These are phyloP conservation scores for Aspergillus luchuensis DNA, from an alignment of 2,329 filamentous ascomycete genomes.

Conservation along the genomic window DNA sequence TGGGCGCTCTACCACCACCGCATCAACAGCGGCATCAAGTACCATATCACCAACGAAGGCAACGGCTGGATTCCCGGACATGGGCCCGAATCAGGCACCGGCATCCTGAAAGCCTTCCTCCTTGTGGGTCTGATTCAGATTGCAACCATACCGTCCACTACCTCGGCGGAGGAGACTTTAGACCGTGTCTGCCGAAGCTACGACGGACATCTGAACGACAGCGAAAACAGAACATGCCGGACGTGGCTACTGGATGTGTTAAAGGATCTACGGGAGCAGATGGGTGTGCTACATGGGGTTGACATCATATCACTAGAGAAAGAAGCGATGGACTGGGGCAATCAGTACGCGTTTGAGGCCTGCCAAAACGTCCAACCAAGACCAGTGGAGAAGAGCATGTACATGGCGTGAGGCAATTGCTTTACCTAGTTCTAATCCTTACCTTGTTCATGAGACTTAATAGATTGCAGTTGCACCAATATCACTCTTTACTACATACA, in stretches of 20 bases:
- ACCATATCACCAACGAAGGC: slow-evolving; percentile 26
- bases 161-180: slow-evolving; percentile 9
- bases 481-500: not conserved
- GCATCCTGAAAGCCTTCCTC: slow-evolving; percentile 25
- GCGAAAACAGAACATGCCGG: slow-evolving; percentile 19
- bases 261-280: slow-evolving; percentile 11
- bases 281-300: not conserved
- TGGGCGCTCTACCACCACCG: slow-evolving; percentile 33
- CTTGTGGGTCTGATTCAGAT: slow-evolving; percentile 28
- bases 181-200: slow-evolving; percentile 24
- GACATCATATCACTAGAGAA: slow-evolving; percentile 20
- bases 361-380: slow-evolving; percentile 22
- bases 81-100: slow-evolving; percentile 10
- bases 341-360: slow-evolving; percentile 19
- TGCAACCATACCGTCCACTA: slow-evolving; percentile 18
- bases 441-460: too few relatives aligned
- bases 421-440: not conserved
- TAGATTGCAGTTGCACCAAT: not conserved
- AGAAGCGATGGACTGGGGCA: slow-evolving; percentile 26
- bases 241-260: slow-evolving; percentile 26
- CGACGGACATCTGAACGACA: slow-evolving; percentile 22
- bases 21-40: slow-evolving; percentile 22
- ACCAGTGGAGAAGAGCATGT: slow-evolving; percentile 13
- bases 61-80: slow-evolving; percentile 25
- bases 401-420: not conserved